Evolutionary conservation across 192 early-diverging fungal species (phyloP), one percentile per base, ranked within the genome.

Genomic region (Gigaspora rosea): DNA sequence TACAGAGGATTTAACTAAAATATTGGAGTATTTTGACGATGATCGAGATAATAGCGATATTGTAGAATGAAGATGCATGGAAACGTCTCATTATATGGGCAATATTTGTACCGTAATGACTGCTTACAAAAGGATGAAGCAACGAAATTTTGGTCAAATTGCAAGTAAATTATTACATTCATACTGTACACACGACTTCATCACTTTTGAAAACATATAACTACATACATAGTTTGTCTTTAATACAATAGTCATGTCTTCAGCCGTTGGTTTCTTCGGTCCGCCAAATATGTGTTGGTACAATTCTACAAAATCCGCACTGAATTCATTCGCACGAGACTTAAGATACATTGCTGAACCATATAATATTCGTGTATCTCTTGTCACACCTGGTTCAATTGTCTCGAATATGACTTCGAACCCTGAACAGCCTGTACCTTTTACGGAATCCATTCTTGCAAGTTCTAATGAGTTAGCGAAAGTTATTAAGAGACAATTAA

Each of bases 371-470:
- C 33, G 56, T 4, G 64, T 81, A 4, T 72, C 47, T 8, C 50
- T 76, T 18, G 74, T 81, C 27, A 47, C 41, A 32, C 80, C 80
- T 9, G 80, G 80, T 33, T 41, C 51, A 22, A 78, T 81, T 46
- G 41, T n/a, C 11, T 69, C 80, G 9, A 15, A 61, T 7, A 81
- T 81, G 80, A 73, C 69, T 1, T 1, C 3, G 16, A n/a, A 75
- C 4, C 73, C 56, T 7, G 20, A 27, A 16, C 73, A 75, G 49
- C 73, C 73, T n/a, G n/a, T 75, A 15, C 27, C 59, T 15, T 5
- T 64, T 48, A 18, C 20, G 4, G 0, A n/a, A 6, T 32, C 6
- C 12, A 18, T 15, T 3, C 35, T 51, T 18, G 64, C 62, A 22
- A 54, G n/a, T 56, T 33, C 75, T 56, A 41, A 36, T 9, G 52